These are phyloP conservation scores for Acacia concinna DNA, from an alignment of 331 rosid genomes.

Conservation along the genomic window DNA sequence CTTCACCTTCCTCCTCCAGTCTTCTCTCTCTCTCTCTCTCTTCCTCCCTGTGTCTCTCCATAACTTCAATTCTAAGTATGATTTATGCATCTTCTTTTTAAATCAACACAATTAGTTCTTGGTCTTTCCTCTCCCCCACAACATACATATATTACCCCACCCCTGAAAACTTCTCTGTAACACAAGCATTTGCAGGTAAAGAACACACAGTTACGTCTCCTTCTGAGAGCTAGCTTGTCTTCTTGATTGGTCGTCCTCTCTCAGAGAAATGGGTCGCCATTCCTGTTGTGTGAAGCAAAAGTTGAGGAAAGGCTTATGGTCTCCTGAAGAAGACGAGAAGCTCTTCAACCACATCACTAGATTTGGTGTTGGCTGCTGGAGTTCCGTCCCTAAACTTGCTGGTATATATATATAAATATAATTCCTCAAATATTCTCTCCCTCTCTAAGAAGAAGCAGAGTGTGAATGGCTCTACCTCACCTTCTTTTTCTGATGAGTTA, in stretches of 20 bases:
- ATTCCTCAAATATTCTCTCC: background rate
- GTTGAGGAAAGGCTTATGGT: slow-evolving; percentile 92
- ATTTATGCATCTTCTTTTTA: slow-evolving; percentile 44
- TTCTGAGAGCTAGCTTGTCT: too few relatives aligned
- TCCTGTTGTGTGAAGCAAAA: slow-evolving; percentile 86
- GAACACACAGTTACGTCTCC: background rate
- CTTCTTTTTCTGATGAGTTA: background rate
- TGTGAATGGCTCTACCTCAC: too few relatives aligned
- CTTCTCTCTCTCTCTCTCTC: slow-evolving; percentile 22
- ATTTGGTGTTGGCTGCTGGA: slow-evolving; percentile 98
- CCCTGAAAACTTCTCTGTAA: slow-evolving; percentile 12
- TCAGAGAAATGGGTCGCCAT: slow-evolving; percentile 85
- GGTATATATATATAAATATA: slow-evolving; percentile 40
- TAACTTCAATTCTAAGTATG: slow-evolving; percentile 85
- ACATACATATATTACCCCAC: slow-evolving; percentile 7
- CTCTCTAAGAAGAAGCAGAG: background rate
- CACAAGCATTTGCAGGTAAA: slow-evolving; percentile 28
- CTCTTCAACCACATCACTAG: slow-evolving; percentile 82
- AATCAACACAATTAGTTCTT: slow-evolving; percentile 48
- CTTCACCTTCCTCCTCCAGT: slow-evolving; percentile 58
- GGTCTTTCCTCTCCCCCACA: slow-evolving; percentile 31
- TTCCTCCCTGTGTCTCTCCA: slow-evolving; percentile 31
- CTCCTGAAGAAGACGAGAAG: slow-evolving; percentile 98
- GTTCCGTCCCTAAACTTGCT: slow-evolving; percentile 91
- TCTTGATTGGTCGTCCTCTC: too few relatives aligned